Evolutionary conservation across 164 flowering plant genomes (phyloP).

Genomic region (Litsea cubeba): DNA sequence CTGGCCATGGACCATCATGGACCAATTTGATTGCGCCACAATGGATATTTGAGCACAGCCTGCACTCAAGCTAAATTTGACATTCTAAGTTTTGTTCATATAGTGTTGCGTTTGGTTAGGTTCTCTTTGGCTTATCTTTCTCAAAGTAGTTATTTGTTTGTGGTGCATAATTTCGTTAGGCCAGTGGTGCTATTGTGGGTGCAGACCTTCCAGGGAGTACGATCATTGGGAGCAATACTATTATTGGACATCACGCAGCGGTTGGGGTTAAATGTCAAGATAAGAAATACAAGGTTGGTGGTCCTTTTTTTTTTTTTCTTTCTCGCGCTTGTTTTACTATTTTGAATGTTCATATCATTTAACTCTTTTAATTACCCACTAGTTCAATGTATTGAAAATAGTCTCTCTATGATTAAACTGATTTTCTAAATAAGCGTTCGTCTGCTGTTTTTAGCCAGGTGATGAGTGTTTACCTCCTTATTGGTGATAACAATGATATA

Average conservation of each 20-base stretch:
- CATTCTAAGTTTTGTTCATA: background rate
- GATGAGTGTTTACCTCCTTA: conserved; percentile 73
- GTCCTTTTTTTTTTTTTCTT: background rate
- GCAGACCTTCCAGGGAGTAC: conserved; percentile 86
- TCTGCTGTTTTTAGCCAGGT: conserved; percentile 49
- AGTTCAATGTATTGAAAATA: background rate
- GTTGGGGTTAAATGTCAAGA: conserved; percentile 92
- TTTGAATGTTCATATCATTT: too few species aligned
- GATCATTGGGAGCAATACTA: conserved; percentile 66
- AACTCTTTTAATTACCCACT: background rate
- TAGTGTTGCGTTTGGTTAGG: background rate
- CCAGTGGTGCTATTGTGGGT: conserved; percentile 92
- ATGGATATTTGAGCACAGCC: background rate
- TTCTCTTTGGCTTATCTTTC: background rate
- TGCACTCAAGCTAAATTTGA: background rate
- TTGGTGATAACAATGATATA: conserved; percentile 91
- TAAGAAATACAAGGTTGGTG: conserved; percentile 77
- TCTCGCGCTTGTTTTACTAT: too few species aligned
- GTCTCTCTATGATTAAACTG: background rate
- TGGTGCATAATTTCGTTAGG: conserved; percentile 26
- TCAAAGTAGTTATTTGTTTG: background rate
- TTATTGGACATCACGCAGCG: conserved; percentile 83
- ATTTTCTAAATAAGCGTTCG: background rate
- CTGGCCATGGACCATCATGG: background rate
- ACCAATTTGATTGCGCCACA: background rate